Base-by-base conservation (phyloP, 768 basidiomycete species). In the Porphyrellus cyaneotinctus region DNA sequence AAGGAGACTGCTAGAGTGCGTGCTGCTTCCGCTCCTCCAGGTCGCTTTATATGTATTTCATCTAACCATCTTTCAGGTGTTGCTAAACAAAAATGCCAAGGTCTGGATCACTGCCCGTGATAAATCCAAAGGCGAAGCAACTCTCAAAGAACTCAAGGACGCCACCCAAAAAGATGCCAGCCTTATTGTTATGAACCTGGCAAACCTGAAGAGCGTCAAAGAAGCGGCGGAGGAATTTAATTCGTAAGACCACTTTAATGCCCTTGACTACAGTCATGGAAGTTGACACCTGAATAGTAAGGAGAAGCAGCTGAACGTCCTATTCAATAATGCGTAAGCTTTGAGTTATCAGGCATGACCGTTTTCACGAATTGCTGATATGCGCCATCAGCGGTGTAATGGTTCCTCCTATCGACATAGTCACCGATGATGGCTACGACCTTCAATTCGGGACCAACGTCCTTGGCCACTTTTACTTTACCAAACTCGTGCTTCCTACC, bases 121-220 rank as follows among this genome's bases (percentile, higher is more conserved):
- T 33, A 47, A 38, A 13, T 43, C 57, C 5, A 57, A 59, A 17
- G 57, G 55, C 14, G 65, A 65, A 26, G 49, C 54, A 1, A 51
- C 49, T 2, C 28, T 63, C 13, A 44, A 26, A 30, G 61, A 65
- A 20, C 58, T 61, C 17, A 63, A 60, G 56, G 13, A 50, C 1
- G 53, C 47, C 18, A 64, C 70, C 5, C 64, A 64, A 6, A 66
- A 59, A 24, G 64, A 65, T 15, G 58, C 58, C 10, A 36, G 61
- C 30, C 43, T 75, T 46, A 60, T 81, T 0, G 26, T 75, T 32
- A 68, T 81, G 15, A 73, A 80, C 44, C 67, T 82, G 11, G 63
- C 71, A 0, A 71, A 70, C 58, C 56, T 82, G 17, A 56, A 58
- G 32, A 64, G 67, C 15, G 60, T 81, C 32, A 71, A 71, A 39